Conservation (phyloP, 345 rosid genomes). For the Pelargonium nanum region DNA sequence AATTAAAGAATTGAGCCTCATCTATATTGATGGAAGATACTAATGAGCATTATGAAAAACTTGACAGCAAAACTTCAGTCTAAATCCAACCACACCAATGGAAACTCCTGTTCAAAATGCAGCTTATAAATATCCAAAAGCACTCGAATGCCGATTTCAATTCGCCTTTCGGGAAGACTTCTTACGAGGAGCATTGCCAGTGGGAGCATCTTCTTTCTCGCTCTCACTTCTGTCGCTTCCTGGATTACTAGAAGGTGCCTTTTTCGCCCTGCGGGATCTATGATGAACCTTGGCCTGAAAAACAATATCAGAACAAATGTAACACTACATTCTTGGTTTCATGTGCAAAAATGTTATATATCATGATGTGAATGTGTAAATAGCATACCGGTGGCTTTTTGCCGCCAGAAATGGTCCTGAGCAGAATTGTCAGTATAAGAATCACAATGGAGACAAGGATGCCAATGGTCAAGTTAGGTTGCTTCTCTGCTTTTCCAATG, state of each 20-base stretch:
- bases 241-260: neutral
- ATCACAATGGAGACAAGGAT: constrained; percentile 23
- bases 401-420: constrained; percentile 27
- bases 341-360: neutral
- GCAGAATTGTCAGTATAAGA: constrained; percentile 18
- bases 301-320: neutral
- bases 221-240: neutral
- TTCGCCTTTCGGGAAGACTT: neutral
- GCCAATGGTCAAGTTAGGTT: constrained; percentile 37
- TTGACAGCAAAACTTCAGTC: no score
- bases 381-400: constrained; percentile 18
- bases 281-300: neutral
- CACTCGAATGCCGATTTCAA: neutral
- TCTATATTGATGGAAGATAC: no score
- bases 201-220: neutral
- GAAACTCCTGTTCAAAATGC: no score
- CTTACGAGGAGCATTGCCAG: neutral
- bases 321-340: neutral
- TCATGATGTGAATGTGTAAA: neutral
- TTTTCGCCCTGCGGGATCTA: no score
- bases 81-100: neutral
- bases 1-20: no score
- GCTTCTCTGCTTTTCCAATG: constrained; percentile 43
- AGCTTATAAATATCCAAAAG: no score
- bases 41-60: neutral